phyloP scores from a whole-genome alignment of 83 land plant species.

The Picea engelmannii region DNA sequence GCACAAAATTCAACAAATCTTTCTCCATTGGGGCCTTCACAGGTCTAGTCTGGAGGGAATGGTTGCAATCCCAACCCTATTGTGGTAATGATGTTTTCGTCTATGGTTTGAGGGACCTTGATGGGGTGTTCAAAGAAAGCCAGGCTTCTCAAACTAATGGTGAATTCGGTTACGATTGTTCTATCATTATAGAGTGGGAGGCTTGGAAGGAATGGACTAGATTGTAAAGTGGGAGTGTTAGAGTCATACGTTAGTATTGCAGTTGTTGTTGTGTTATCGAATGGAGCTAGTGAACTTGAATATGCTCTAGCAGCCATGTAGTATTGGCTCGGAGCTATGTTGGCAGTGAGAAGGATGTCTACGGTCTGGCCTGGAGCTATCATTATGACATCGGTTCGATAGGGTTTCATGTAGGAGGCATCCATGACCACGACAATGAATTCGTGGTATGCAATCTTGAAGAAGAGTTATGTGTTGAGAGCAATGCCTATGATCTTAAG shows the following conservation, averaged over 20 bases:
- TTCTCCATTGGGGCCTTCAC: conserved; percentile 13
- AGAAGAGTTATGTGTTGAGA: too few species aligned
- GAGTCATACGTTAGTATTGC: not conserved
- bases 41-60: conserved; percentile 13
- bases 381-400: not conserved
- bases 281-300: not conserved
- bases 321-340: not conserved
- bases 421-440: not conserved
- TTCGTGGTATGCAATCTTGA: not conserved
- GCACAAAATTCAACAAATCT: conserved; percentile 2
- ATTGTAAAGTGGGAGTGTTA: conserved; percentile 7
- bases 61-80: conserved; percentile 15
- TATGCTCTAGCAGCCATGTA: not conserved
- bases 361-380: not conserved
- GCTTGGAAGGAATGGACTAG: conserved; percentile 9
- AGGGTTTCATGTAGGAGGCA: not conserved
- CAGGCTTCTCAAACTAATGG: not conserved
- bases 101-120: conserved; percentile 5
- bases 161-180: not conserved
- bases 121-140: conserved; percentile 9
- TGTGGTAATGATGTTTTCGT: not conserved
- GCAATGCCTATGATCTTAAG: too few species aligned
- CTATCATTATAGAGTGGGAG: too few species aligned
- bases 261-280: not conserved
- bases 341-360: too few species aligned